Evolutionary conservation across 164 flowering plant species (phyloP), one percentile per base, ranked within the genome.

Genomic region (Protea cynaroides): DNA sequence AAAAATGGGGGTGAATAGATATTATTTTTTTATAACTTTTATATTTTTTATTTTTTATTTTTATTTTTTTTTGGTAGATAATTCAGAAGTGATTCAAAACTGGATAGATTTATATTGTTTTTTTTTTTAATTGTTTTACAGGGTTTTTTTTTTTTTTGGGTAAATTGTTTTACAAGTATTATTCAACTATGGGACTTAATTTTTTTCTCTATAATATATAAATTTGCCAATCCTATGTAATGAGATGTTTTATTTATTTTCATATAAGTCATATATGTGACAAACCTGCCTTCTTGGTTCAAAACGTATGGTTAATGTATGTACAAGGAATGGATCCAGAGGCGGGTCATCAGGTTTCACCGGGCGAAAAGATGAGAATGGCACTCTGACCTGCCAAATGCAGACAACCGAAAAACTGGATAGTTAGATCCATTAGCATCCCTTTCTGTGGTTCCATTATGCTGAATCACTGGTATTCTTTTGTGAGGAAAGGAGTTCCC

Each of bases 301-400:
- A 81, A 94, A 94, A 34, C 97, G 93, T 72, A 91, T 79, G 1
- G 99, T 91, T 66, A 94, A 74, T 56, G 97, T 94, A 70, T 91
- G 99, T 54, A 89, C 93, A 72, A 94, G 95, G 71, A 94, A 94
- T 34, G 96, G 99, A 65, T 94, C 99, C 43, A 94, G 56, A 46
- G 96, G 96, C 38, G 98, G 98, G 81, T 94, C 97, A 68, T 85
- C 96, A 37, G 96, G 92, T 13, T 84, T 93, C 70, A 88, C 97
- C 0, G 98, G 86, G 24, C 96, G 87, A 73, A 92, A 92, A 47
- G 90, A 74, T 49, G 96, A 83, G 80, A 92, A 92, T 52, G 96
- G 95, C 63, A 93, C 80, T 74, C 97, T 83, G 29, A 87, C 93
- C 98, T 90, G 79, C 63, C 60, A 77, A 67, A 73, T 40, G 47